These are phyloP conservation scores for Vigna mungo DNA, from an alignment of 306 rosid genomes.

Conservation along the genomic window DNA sequence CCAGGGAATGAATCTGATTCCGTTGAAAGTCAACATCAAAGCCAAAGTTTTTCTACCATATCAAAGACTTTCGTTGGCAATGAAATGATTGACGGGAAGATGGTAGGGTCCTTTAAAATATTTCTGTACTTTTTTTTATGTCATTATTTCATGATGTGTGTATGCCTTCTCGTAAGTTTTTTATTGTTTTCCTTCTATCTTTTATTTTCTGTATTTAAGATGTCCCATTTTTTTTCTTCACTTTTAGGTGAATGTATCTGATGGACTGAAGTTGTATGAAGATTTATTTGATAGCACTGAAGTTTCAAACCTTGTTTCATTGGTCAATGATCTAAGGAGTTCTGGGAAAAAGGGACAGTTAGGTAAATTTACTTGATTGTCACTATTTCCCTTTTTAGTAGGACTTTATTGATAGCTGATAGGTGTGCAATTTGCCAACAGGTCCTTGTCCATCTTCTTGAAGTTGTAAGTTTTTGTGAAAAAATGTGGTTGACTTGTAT, in stretches of 20 bases:
- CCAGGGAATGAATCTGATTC: slow-evolving; percentile 64
- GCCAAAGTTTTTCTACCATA: slow-evolving; percentile 47
- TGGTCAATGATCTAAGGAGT: slow-evolving; percentile 75
- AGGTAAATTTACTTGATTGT: slow-evolving; percentile 59
- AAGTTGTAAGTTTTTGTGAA: neutral
- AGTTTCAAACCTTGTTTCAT: slow-evolving; percentile 67
- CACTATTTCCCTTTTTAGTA: slow-evolving; percentile 5
- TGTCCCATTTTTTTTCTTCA: slow-evolving; percentile 28
- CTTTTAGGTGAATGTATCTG: slow-evolving; percentile 76
- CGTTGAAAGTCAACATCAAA: slow-evolving; percentile 55
- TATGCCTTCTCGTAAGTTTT: neutral
- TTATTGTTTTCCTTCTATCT: neutral
- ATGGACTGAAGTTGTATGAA: slow-evolving; percentile 82
- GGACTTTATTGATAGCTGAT: slow-evolving; percentile 17
- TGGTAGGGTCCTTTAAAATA: slow-evolving; percentile 57
- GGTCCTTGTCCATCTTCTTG: neutral
- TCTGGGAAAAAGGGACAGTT: slow-evolving; percentile 77
- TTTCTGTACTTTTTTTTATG: slow-evolving; percentile 19
- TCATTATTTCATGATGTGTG: slow-evolving; percentile 18
- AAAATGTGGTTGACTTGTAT: slow-evolving; percentile 23
- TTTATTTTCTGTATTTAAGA: slow-evolving; percentile 31
- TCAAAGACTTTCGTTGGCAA: slow-evolving; percentile 72
- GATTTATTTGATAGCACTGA: slow-evolving; percentile 60
- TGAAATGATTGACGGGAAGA: slow-evolving; percentile 77
- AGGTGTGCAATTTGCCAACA: slow-evolving; percentile 6